A percentile compares a stretch with the other conserved stretches of the same genome.
phyloP scores from a whole-genome alignment of 2,329 filamentous ascomycete species.

The Fusarium floridanum region DNA sequence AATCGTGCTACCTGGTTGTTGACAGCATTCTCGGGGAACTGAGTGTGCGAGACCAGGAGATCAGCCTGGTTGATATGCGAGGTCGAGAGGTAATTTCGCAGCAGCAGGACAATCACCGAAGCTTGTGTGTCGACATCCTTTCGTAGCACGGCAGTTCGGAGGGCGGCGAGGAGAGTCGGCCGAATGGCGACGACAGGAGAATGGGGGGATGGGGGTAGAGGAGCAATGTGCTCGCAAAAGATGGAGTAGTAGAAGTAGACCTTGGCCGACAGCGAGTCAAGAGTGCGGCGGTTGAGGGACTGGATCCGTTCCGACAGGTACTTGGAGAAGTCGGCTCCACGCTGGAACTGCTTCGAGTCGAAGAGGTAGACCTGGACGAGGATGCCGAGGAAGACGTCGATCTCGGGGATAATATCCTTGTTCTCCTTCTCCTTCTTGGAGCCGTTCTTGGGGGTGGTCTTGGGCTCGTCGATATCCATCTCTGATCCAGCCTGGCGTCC shows the following conservation, averaged over 20 bases:
- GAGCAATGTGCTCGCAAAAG: constrained; percentile 91
- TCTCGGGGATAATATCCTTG: constrained; percentile 86
- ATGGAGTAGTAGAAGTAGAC: constrained; percentile 98
- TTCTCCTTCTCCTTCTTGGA: constrained; percentile 76
- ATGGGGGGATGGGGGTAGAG: constrained; percentile 88
- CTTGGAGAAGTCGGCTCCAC: constrained; percentile 86
- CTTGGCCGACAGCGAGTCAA: constrained; percentile 93
- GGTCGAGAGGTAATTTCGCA: constrained; percentile 95
- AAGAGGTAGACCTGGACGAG: constrained; percentile 89
- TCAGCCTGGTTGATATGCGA: constrained; percentile 98
- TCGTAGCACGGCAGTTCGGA: constrained; percentile 94
- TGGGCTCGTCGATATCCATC: constrained; percentile 80
- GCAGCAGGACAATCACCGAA: constrained; percentile 91
- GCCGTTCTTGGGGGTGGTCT: constrained; percentile 64
- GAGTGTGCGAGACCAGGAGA: constrained; percentile 92
- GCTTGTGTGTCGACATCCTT: constrained; percentile 99
- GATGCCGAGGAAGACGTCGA: constrained; percentile 90
- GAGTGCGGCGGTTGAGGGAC: constrained; percentile 88
- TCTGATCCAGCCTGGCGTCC: constrained; percentile 69
- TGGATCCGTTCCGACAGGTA: constrained; percentile 88
- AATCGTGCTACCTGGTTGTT: constrained; percentile 99
- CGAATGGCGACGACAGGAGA: constrained; percentile 90
- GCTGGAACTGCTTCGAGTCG: constrained; percentile 84
- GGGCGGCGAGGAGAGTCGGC: constrained; percentile 85
- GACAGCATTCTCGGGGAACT: constrained; percentile 92